Evolutionary conservation across 2,329 filamentous ascomycete species (phyloP).

Genomic region (Iodosphaeria phyllophila): DNA sequence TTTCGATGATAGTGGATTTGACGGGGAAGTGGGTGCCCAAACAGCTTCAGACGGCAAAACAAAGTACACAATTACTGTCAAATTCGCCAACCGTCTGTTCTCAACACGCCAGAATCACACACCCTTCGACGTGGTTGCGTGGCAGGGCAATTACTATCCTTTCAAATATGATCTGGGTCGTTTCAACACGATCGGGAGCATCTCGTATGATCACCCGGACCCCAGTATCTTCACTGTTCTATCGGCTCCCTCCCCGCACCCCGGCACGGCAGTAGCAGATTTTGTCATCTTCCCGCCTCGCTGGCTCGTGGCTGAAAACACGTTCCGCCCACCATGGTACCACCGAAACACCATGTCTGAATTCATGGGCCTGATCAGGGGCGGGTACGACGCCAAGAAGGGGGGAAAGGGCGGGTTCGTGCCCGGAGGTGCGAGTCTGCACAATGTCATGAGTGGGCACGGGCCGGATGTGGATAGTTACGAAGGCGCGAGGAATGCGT

Average conservation of each 20-base stretch:
- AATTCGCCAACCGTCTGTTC: constrained; percentile 45
- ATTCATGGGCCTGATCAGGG: constrained; percentile 30
- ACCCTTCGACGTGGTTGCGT: constrained; percentile 53
- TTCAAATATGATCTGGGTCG: constrained; percentile 54
- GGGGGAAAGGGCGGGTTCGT: constrained; percentile 24
- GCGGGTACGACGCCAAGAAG: constrained; percentile 32
- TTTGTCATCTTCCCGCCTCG: constrained; percentile 45
- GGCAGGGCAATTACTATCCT: constrained; percentile 52
- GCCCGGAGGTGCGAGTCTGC: constrained; percentile 28
- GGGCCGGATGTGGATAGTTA: constrained; percentile 30
- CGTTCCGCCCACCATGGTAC: constrained; percentile 44
- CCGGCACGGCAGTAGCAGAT: constrained; percentile 37
- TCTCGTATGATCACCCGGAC: constrained; percentile 50
- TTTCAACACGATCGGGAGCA: constrained; percentile 47
- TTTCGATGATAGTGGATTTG: constrained; percentile 42
- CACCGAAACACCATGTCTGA: constrained; percentile 37
- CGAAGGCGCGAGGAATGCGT: constrained; percentile 42
- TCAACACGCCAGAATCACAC: constrained; percentile 40
- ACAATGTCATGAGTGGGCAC: constrained; percentile 44
- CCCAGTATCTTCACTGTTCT: constrained; percentile 49
- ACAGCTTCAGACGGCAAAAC: constrained; percentile 14
- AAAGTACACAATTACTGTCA: constrained; percentile 28
- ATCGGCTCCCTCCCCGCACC: constrained; percentile 28
- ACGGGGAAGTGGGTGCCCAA: constrained; percentile 21
- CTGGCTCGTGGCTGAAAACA: constrained; percentile 40